Evolutionary conservation across 345 rosid species (phyloP), one percentile per base, ranked within the genome.

Genomic region (Brassica carinata): DNA sequence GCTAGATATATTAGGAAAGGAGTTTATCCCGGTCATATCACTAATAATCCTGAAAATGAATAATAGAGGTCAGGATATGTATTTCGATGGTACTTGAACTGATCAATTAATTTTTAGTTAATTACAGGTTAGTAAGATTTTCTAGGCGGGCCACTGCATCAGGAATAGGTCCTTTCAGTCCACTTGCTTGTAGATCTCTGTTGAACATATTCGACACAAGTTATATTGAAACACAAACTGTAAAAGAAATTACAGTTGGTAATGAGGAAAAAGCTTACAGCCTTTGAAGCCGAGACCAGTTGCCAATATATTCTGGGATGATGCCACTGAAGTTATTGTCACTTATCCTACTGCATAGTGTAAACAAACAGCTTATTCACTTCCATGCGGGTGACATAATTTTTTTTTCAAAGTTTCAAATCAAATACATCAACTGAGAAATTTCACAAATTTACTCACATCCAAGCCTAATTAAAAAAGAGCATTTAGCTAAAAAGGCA

Each of bases 21-120:
- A 36, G 40, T 67, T 23, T 18, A 70, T 69, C 55, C 85, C 88
- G 30, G 23, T 73, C 59, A 86, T 74, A 69, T 88, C 89, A 71
- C 84, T 80, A 15, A 90, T 79, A 71, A 77, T 88, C 89, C 94
- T 90, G 86, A 65, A 53, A 55, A 55, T 51, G 18, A 7, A 7
- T 15, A 51, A 1, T 1, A 55, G 2, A 55, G 9, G 61, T 55
- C 23, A 53, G 19, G 5, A 53, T 53, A n/a, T 53, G 15, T 3
- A 53, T 53, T 53, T 53, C 19, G 17, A 17, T 55, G 61, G 23
- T 5, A 3, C 26, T 15, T 55, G 15, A 0, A 9, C 4, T 55
- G 61, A 15, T 55, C 10, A 55, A 55, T 55, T 55, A 55, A 2
- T 5, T 45, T 3, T 0, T 55, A 55, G 2, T 55, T 14, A 51